Base-by-base conservation (phyloP, 306 rosid genomes). In the Fagus sylvatica region DNA sequence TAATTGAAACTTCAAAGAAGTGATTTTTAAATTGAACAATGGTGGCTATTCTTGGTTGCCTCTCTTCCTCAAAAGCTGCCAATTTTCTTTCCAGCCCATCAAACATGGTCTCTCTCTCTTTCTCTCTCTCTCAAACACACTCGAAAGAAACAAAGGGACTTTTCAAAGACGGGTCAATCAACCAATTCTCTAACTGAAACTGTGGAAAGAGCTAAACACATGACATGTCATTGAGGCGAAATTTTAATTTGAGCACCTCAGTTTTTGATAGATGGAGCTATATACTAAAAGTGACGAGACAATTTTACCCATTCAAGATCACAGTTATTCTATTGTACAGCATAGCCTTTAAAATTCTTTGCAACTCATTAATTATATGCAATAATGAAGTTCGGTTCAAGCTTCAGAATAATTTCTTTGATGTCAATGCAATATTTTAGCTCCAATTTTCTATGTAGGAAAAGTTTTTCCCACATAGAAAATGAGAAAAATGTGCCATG, bases 31-130 rank as follows among this genome's bases (percentile, higher is more conserved):
- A 79, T 62, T 75, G 75, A 80, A 73, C 19, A 68, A 73, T 43
- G 80, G 75, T 75, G 80, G 85, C 79, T 80, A 86, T 54, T 76
- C 51, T 72, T 85, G 73, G 77, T 78, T 81, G 79, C 78, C 53
- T 69, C 79, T 69, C 82, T 43, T 70, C 77, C 85, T 78, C 86
- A 89, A 89, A 91, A 86, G 89, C 91, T 86, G 94, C 74, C 78
- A 79, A 68, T 72, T 78, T 76, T 79, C 72, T 87, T 85, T 89
- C 79, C 86, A 82, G 75, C 88, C 94, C 87, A 88, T 84, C 86
- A 68, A 82, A 79, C 88, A 77, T 73, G 80, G 81, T 77, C 85
- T 72, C 64, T 64, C 70, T 64, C 78, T 68, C 78, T 65, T 71
- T 75, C 81, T 69, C 79, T 78, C 76, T 53, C 73, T 73, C 57